Evolutionary conservation across 1,284 basidiomycete genomes (phyloP).

Genomic region (Mycocalia duriaeana): DNA sequence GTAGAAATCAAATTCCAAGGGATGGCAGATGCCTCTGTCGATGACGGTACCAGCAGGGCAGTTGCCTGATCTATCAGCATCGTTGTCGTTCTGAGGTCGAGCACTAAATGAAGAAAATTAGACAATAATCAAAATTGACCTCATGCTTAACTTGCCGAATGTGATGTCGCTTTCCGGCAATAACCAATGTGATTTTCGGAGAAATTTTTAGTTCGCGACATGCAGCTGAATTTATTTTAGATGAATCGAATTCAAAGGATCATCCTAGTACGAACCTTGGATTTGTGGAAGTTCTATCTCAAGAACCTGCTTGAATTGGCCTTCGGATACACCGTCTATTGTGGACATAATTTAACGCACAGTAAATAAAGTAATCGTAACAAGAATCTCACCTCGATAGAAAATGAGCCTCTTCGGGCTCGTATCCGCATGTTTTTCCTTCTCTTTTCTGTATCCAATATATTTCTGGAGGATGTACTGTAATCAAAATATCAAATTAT

Average conservation of each 20-base stretch:
- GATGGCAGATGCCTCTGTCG: slow-evolving; percentile 65
- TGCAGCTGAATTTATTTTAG: slow-evolving; percentile 38
- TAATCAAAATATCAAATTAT: too few species aligned
- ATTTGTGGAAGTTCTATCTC: slow-evolving; percentile 45
- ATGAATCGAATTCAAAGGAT: not conserved
- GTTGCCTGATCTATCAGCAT: slow-evolving; percentile 65
- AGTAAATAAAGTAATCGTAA: too few species aligned
- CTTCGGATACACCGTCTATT: slow-evolving; percentile 75
- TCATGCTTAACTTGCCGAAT: slow-evolving; percentile 39
- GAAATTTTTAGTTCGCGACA: slow-evolving; percentile 50
- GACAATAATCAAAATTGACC: not conserved
- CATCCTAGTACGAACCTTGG: slow-evolving; percentile 37
- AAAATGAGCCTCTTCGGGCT: slow-evolving; percentile 67
- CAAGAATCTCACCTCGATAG: slow-evolving; percentile 53
- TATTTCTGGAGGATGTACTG: slow-evolving; percentile 56
- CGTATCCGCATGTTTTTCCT: slow-evolving; percentile 32
- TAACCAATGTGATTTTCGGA: slow-evolving; percentile 66
- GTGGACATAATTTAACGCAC: too few species aligned
- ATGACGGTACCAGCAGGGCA: slow-evolving; percentile 74
- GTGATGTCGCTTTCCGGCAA: slow-evolving; percentile 76
- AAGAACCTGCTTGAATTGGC: slow-evolving; percentile 69
- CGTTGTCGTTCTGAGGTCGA: slow-evolving; percentile 52
- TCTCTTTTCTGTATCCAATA: slow-evolving; percentile 54
- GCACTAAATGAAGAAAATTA: slow-evolving; percentile 31
- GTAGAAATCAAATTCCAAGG: slow-evolving; percentile 79